Evolutionary conservation across 164 flowering plant genomes (phyloP).

Genomic region (Vitis labrusca): DNA sequence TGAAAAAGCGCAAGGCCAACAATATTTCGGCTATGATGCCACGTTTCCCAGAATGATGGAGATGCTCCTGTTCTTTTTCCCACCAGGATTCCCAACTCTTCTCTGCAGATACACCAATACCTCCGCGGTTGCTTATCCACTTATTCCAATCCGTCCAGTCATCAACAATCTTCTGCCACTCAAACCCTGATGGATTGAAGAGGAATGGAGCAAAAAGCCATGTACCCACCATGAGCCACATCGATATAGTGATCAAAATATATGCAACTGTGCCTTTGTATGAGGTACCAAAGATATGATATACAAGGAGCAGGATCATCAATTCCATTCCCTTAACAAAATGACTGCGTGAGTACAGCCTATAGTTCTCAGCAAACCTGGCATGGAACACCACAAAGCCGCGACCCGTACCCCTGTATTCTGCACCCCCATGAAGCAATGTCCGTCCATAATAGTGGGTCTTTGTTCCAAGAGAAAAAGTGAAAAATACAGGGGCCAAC

Average conservation of each 20-base stretch:
- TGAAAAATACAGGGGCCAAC: constrained; percentile 61
- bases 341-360: constrained; percentile 62
- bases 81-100: constrained; percentile 84
- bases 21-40: constrained; percentile 50
- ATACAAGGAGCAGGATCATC: constrained; percentile 57
- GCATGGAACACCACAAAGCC: constrained; percentile 76
- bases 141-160: constrained; percentile 73
- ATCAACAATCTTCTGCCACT: constrained; percentile 73
- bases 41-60: constrained; percentile 41
- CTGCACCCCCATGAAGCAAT: constrained; percentile 67
- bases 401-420: constrained; percentile 61
- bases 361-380: constrained; percentile 63
- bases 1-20: constrained; percentile 55
- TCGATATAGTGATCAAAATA: constrained; percentile 44
- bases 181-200: constrained; percentile 72
- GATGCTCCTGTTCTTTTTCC: constrained; percentile 65
- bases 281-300: constrained; percentile 44
- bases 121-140: constrained; percentile 63
- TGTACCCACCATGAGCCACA: constrained; percentile 65
- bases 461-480: constrained; percentile 64
- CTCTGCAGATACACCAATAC: constrained; percentile 60
- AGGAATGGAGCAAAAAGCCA: constrained; percentile 80
- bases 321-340: constrained; percentile 67
- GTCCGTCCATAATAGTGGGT: constrained; percentile 68
- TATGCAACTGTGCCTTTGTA: constrained; percentile 38